A percentile compares a stretch with the other conserved stretches of the same genome.
Evolutionary conservation across 2,329 filamentous ascomycete genomes (phyloP).

Genomic region (Aspergillus unguis): DNA sequence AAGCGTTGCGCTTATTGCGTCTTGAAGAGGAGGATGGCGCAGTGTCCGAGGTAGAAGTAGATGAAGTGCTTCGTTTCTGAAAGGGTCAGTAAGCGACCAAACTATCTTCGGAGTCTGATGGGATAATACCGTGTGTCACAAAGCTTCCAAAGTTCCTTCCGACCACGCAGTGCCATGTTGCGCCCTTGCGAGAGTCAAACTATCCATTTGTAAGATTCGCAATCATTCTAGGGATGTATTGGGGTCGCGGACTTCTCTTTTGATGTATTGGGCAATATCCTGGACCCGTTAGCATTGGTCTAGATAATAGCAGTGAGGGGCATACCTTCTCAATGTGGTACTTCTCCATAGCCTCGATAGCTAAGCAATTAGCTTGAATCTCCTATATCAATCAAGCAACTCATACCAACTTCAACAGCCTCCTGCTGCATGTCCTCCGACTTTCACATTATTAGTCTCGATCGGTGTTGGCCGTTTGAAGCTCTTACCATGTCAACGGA

Average conservation of each 20-base stretch:
- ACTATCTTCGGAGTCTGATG: neutral
- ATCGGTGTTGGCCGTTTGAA: neutral
- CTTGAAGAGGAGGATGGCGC: conserved; percentile 97
- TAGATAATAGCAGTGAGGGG: neutral
- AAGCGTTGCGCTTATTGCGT: conserved; percentile 63
- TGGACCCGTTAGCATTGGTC: conserved; percentile 36
- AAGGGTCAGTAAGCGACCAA: conserved; percentile 9
- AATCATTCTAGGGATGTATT: conserved; percentile 17
- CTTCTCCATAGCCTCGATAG: conserved; percentile 68
- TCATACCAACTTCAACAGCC: conserved; percentile 88
- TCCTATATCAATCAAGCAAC: neutral
- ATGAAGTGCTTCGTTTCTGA: conserved; percentile 99
- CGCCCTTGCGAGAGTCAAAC: conserved; percentile 96
- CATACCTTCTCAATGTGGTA: conserved; percentile 68
- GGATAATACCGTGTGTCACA: conserved; percentile 80
- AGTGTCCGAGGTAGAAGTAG: conserved; percentile 99
- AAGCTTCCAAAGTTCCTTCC: conserved; percentile 99
- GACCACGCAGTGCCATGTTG: conserved; percentile 99
- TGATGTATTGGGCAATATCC: conserved; percentile 96
- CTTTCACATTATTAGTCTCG: conserved; percentile 49
- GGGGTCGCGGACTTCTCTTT: conserved; percentile 68
- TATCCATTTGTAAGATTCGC: conserved; percentile 41
- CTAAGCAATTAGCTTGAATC: conserved; percentile 44
- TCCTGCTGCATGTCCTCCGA: conserved; percentile 97
- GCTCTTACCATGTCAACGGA: conserved; percentile 88